Evolutionary conservation across 2,329 filamentous ascomycete species (phyloP), one percentile per base, ranked within the genome.

Genomic region (Pseudocercospora fijiensis): DNA sequence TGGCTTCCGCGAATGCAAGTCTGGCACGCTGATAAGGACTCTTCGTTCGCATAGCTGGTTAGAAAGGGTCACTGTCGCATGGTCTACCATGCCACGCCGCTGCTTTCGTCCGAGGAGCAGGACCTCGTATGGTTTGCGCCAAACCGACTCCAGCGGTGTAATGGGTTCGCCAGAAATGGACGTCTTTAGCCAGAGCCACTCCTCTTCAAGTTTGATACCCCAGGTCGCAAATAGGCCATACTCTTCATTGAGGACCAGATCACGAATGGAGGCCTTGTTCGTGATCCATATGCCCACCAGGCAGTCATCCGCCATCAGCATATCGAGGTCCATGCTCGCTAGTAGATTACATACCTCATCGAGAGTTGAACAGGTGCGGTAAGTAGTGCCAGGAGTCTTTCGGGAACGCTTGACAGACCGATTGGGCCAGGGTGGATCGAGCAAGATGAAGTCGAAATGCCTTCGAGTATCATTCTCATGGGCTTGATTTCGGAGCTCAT

Each of bases 391-490:
- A 13, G 69, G 64, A 6, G 74, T 75, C 68, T 77, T 71, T 73
- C 86, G 84, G 67, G 82, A 77, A 78, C 85, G 87, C 68, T 84
- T 84, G 13, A 86, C 90, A 5, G 90, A 93, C 52, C 87, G 84
- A 72, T 92, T 94, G 0, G 90, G 90, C 90, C 91, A 94, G 0
- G 91, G 90, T 2, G 91, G 91, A 72, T 94, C 90, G 20, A 93
- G 78, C 7, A 92, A 75, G 41, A 93, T 80, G 51, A 93, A 79
- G 67, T 90, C 80, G 75, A 94, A 92, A 6, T 74, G 71, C 20
- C 79, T 65, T 74, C 76, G 67, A 82, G 83, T 67, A 74, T 80
- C 70, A 27, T 76, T 67, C 27, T 76, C 69, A n/a, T 74, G 69
- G 7, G 78, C 75, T 56, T 78, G 68, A 22, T 70, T 58, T 24